These are phyloP conservation scores for Nicotiana noctiflora DNA, from an alignment of 257 asterid genomes.

Conservation along the genomic window DNA sequence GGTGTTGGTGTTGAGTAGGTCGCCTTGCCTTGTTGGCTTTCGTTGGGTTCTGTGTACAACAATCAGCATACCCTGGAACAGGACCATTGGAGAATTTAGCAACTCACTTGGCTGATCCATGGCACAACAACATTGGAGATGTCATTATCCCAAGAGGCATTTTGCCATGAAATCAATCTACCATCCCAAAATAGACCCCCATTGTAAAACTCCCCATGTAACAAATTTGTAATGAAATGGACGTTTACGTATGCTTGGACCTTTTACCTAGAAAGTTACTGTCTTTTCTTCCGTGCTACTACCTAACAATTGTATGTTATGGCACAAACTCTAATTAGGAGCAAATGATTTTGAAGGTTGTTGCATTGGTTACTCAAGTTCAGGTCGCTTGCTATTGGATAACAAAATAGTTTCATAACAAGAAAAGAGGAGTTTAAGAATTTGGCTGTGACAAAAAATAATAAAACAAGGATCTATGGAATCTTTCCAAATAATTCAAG, in stretches of 20 bases:
- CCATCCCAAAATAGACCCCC: background rate
- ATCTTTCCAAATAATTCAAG: too few species aligned
- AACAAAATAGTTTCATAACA: too few species aligned
- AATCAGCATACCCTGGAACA: slow-evolving; percentile 87
- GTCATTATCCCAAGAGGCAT: slow-evolving; percentile 47
- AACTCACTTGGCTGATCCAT: slow-evolving; percentile 85
- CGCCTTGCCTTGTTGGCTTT: slow-evolving; percentile 84
- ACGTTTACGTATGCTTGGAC: background rate
- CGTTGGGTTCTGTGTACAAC: slow-evolving; percentile 84
- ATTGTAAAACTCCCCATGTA: slow-evolving; percentile 8
- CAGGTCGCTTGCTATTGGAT: too few species aligned
- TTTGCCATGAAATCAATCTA: slow-evolving; percentile 22
- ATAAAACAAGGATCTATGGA: too few species aligned
- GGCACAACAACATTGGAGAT: slow-evolving; percentile 97
- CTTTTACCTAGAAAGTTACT: too few species aligned
- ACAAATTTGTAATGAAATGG: slow-evolving; percentile 7
- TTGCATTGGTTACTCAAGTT: too few species aligned
- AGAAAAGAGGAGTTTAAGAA: too few species aligned
- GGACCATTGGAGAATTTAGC: slow-evolving; percentile 97
- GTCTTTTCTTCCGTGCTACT: too few species aligned
- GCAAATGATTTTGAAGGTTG: too few species aligned
- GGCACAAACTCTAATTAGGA: too few species aligned
- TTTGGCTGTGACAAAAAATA: too few species aligned
- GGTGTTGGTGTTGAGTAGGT: slow-evolving; percentile 22
- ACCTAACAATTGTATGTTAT: too few species aligned